Conservation (phyloP, 257 asterid species). For the Nicotiana obtusifolia region DNA sequence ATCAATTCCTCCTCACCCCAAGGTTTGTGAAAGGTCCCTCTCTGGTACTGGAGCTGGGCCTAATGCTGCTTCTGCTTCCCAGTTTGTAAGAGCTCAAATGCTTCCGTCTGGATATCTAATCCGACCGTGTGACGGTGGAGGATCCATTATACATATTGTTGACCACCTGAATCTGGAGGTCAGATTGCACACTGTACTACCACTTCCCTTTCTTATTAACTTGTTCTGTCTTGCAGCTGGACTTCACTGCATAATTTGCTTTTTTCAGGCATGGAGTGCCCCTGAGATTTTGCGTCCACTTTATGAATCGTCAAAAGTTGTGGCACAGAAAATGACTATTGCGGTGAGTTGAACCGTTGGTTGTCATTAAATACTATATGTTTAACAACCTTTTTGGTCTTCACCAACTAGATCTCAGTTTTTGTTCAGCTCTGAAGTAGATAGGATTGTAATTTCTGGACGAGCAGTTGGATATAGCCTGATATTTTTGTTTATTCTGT, state of each 20-base stretch:
- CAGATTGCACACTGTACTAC: not conserved
- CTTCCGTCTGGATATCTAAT: conserved; percentile 90
- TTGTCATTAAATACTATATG: not conserved
- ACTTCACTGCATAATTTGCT: not conserved
- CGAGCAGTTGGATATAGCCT: not conserved
- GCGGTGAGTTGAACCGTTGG: conserved; percentile 46
- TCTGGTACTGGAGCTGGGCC: conserved; percentile 94
- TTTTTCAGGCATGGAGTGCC: conserved; percentile 82
- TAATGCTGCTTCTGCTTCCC: conserved; percentile 62
- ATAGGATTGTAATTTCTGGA: not conserved
- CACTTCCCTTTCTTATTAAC: not conserved
- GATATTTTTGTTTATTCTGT: not conserved
- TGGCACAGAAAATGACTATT: conserved; percentile 85
- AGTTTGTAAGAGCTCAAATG: conserved; percentile 83
- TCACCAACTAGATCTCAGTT: not conserved
- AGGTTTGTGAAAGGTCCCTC: conserved; percentile 94
- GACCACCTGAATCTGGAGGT: conserved; percentile 93
- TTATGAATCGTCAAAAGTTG: conserved; percentile 80
- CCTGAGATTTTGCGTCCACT: conserved; percentile 98
- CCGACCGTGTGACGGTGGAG: conserved; percentile 96
- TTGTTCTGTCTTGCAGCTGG: not conserved
- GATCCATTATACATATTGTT: conserved; percentile 91
- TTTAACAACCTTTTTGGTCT: not conserved
- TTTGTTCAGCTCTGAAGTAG: not conserved
- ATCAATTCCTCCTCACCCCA: conserved; percentile 3